phyloP scores from a whole-genome alignment of 371 early-diverging fungal genomes.

The Apophysomyces sp. region DNA sequence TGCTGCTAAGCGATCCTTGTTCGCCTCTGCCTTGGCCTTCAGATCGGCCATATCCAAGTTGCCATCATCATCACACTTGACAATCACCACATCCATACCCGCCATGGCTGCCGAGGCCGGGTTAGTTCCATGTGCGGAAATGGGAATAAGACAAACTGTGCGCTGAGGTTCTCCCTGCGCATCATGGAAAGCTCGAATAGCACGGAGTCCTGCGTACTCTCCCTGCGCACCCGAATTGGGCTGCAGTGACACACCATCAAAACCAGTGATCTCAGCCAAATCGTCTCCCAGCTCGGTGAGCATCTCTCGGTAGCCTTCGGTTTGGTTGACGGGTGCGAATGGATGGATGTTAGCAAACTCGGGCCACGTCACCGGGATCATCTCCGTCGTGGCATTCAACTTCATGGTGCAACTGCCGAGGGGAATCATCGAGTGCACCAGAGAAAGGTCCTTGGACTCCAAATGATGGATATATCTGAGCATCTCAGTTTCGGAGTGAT shows the following conservation, averaged over 20 bases:
- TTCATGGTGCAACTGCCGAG: constrained; percentile 99
- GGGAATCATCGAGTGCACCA: constrained; percentile 97
- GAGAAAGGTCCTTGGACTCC: constrained; percentile 93
- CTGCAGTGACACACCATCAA: constrained; percentile 89
- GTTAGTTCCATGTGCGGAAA: constrained; percentile 98
- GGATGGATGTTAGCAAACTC: constrained; percentile 95
- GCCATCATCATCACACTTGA: constrained; percentile 89
- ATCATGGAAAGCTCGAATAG: constrained; percentile 88
- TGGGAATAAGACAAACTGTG: constrained; percentile 94
- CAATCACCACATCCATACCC: constrained; percentile 89
- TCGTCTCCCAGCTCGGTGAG: constrained; percentile 84
- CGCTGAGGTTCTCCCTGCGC: constrained; percentile 82
- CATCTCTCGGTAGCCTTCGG: constrained; percentile 87
- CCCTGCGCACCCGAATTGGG: constrained; percentile 99
- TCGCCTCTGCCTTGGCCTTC: constrained; percentile 80
- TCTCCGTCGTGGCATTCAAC: constrained; percentile 96
- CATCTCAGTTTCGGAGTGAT: constrained; percentile 99
- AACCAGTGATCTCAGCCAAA: constrained; percentile 90
- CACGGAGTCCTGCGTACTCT: constrained; percentile 94
- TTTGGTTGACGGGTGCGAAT: constrained; percentile 91
- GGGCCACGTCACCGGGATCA: constrained; percentile 98
- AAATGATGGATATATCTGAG: constrained; percentile 92
- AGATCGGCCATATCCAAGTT: constrained; percentile 91
- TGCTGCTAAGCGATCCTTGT: constrained; percentile 83
- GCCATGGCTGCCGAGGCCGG: constrained; percentile 98